phyloP scores from a whole-genome alignment of 179 eudicot species.

The Amaranthus tricolor region DNA sequence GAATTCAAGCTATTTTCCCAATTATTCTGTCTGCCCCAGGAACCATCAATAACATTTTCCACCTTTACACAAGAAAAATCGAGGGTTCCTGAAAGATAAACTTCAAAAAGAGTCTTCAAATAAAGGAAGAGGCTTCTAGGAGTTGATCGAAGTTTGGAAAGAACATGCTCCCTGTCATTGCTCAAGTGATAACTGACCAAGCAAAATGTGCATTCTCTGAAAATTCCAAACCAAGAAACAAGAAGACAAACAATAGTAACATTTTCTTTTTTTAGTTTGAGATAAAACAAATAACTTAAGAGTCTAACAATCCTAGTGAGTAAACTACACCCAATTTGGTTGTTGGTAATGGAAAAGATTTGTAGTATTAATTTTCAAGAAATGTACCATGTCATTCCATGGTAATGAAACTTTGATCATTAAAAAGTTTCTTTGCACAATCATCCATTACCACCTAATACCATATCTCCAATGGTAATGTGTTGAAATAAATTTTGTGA shows the following conservation, averaged over 20 bases:
- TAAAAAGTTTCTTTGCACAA: no score
- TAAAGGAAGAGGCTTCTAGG: conserved; percentile 88
- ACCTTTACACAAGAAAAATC: conserved; percentile 43
- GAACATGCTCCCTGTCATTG: conserved; percentile 45
- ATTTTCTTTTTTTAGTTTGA: background rate
- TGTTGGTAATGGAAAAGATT: no score
- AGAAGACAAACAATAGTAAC: background rate
- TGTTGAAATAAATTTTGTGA: no score
- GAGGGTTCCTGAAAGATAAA: conserved; percentile 68
- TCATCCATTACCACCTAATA: no score
- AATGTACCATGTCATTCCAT: no score
- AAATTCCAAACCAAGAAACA: conserved; percentile 23
- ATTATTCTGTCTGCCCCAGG: conserved; percentile 38
- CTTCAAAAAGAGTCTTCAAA: conserved; percentile 85
- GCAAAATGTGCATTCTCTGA: conserved; percentile 74
- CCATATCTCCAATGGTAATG: no score
- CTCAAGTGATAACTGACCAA: conserved; percentile 59
- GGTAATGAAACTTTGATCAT: no score
- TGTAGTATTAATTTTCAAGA: no score
- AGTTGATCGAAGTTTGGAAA: conserved; percentile 58
- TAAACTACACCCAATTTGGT: no score
- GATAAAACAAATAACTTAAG: background rate
- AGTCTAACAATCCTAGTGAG: no score
- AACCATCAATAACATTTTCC: conserved; percentile 32
- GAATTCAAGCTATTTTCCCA: conserved; percentile 41